These are phyloP conservation scores for Forsythia suspensa DNA, from an alignment of 257 asterid species.

Conservation along the genomic window DNA sequence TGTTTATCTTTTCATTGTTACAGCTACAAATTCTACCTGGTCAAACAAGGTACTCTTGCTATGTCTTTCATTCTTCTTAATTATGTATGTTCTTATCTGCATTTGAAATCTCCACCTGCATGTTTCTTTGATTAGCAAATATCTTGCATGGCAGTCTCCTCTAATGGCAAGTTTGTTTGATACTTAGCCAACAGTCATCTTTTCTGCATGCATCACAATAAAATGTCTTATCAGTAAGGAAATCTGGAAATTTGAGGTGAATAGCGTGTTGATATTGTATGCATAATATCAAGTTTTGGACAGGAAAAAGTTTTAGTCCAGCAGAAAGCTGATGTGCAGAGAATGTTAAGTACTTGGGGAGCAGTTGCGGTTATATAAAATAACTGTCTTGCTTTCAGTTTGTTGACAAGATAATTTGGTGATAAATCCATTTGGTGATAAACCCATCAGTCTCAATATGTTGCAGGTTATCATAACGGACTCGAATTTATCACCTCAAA, in stretches of 20 bases:
- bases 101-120: neutral
- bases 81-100: neutral
- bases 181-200: neutral
- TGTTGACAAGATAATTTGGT: neutral
- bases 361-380: neutral
- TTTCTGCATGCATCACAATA: slow-evolving; percentile 1
- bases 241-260: neutral
- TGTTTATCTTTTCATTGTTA: neutral
- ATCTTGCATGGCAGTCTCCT: neutral
- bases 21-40: neutral
- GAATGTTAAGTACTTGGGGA: neutral
- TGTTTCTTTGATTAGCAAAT: neutral
- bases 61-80: slow-evolving; percentile 3
- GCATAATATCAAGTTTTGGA: neutral
- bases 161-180: neutral
- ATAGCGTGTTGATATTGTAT: neutral
- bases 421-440: neutral
- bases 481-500: slow-evolving; percentile 8
- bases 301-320: neutral
- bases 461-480: slow-evolving; percentile 28
- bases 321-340: neutral
- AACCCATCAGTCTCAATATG: neutral
- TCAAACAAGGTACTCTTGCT: neutral
- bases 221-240: neutral
- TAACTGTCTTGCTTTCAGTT: neutral